These are phyloP conservation scores for Stagonosporopsis vannaccii DNA, from an alignment of 2,329 filamentous ascomycete genomes.

Conservation along the genomic window DNA sequence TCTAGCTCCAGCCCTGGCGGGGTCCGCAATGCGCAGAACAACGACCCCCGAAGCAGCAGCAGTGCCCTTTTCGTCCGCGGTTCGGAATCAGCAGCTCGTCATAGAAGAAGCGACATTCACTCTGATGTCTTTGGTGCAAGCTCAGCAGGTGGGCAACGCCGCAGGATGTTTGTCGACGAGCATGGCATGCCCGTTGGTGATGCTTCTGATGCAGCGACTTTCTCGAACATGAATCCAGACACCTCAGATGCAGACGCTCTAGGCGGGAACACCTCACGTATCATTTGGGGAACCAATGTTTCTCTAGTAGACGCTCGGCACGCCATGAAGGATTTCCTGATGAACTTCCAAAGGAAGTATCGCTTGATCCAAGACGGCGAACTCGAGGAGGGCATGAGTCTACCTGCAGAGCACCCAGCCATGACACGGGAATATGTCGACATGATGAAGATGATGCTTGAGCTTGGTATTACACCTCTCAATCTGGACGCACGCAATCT, in stretches of 20 bases:
- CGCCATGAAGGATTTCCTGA: conserved; percentile 88
- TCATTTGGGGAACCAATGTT: conserved; percentile 98
- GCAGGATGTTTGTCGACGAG: conserved; percentile 70
- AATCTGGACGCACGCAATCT: conserved; percentile 90
- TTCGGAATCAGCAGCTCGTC: conserved; percentile 63
- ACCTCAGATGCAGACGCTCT: conserved; percentile 92
- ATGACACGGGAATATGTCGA: conserved; percentile 84
- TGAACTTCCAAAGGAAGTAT: conserved; percentile 92
- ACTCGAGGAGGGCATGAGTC: conserved; percentile 73
- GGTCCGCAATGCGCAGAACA: conserved; percentile 64
- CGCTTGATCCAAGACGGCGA: conserved; percentile 90
- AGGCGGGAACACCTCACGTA: conserved; percentile 79
- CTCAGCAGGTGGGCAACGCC: conserved; percentile 57
- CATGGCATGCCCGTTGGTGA: conserved; percentile 65
- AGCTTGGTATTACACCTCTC: conserved; percentile 81
- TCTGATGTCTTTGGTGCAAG: conserved; percentile 67
- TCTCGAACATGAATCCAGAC: conserved; percentile 75
- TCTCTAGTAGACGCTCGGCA: conserved; percentile 89
- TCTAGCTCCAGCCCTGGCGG: conserved; percentile 87
- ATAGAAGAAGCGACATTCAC: conserved; percentile 84
- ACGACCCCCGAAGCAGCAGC: conserved; percentile 80
- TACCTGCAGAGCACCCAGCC: conserved; percentile 70
- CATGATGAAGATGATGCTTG: conserved; percentile 88
- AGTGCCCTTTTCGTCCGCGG: conserved; percentile 84
- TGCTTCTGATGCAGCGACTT: conserved; percentile 66